Evolutionary conservation across 345 rosid genomes (phyloP).

Genomic region (Eucalyptus tenuipes): DNA sequence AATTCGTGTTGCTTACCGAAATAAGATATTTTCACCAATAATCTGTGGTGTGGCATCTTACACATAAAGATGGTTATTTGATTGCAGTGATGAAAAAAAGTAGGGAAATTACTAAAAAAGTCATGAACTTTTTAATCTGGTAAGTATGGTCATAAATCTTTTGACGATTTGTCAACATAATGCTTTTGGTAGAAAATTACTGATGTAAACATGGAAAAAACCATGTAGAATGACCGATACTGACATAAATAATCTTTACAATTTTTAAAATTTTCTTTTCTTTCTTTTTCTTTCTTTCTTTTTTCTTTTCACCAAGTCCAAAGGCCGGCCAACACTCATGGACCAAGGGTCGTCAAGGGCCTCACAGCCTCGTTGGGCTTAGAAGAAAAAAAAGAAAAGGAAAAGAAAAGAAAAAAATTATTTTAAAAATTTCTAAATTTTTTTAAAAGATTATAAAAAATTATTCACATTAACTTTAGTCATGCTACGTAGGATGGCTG

Average conservation of each 20-base stretch:
- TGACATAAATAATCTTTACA: too few species aligned
- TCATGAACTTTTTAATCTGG: too few species aligned
- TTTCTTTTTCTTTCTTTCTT: rapidly evolving
- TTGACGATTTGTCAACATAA: too few species aligned
- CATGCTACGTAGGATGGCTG: rapidly evolving
- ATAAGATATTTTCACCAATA: not conserved
- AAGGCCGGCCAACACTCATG: not conserved
- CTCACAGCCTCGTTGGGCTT: not conserved
- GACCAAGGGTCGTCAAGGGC: too few species aligned
- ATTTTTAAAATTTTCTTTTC: too few species aligned
- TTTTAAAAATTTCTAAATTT: too few species aligned
- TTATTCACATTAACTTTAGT: too few species aligned
- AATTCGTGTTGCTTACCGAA: not conserved
- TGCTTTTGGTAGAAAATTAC: too few species aligned
- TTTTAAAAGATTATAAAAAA: too few species aligned
- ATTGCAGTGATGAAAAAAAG: not conserved
- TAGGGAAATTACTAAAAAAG: too few species aligned
- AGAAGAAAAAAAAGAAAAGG: not conserved
- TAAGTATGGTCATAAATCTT: too few species aligned
- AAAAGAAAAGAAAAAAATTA: too few species aligned
- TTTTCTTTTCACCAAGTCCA: not conserved
- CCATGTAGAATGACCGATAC: rapidly evolving
- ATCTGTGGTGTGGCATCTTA: not conserved
- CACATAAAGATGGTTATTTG: not conserved
- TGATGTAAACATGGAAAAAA: rapidly evolving